Percentiles rank a stretch among this genome's conserved stretches.
phyloP scores from a whole-genome alignment of 2,329 filamentous ascomycete species.

The Phyllosticta paracitricarpa region DNA sequence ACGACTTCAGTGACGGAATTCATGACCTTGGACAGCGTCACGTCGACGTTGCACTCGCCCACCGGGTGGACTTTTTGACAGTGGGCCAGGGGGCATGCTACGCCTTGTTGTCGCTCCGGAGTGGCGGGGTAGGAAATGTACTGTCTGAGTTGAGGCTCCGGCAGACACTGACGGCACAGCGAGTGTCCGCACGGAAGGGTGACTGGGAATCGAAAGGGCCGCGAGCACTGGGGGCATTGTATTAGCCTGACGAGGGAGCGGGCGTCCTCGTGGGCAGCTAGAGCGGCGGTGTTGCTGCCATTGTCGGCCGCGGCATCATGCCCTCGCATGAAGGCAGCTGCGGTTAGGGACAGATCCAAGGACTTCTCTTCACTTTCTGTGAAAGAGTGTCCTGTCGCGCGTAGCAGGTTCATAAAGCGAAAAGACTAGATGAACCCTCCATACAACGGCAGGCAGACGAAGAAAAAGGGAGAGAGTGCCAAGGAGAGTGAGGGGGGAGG shows the following conservation, averaged over 20 bases:
- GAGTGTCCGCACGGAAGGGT: constrained; percentile 75
- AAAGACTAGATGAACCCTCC: background rate
- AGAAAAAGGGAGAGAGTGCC: background rate
- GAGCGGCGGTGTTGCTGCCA: constrained; percentile 22
- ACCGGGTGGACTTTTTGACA: constrained; percentile 65
- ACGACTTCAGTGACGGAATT: constrained; percentile 46
- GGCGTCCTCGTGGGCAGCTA: constrained; percentile 45
- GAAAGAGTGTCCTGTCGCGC: constrained; percentile 23
- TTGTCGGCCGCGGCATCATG: constrained; percentile 25
- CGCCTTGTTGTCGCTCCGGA: constrained; percentile 56
- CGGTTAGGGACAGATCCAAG: constrained; percentile 18
- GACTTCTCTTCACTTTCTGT: constrained; percentile 23
- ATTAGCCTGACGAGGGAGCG: constrained; percentile 61
- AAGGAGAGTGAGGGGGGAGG: background rate
- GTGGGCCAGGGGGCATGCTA: constrained; percentile 59
- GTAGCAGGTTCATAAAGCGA: constrained; percentile 28
- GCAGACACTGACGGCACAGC: constrained; percentile 66
- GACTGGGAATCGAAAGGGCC: constrained; percentile 56
- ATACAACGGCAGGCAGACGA: constrained; percentile 2
- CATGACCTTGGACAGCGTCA: constrained; percentile 64
- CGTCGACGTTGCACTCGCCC: constrained; percentile 67
- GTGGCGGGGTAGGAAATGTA: constrained; percentile 70
- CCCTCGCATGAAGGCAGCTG: constrained; percentile 34
- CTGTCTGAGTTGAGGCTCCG: constrained; percentile 50
- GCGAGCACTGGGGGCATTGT: constrained; percentile 67